phyloP scores from a whole-genome alignment of 2,329 filamentous ascomycete genomes.

The Aspergillus awamori region DNA sequence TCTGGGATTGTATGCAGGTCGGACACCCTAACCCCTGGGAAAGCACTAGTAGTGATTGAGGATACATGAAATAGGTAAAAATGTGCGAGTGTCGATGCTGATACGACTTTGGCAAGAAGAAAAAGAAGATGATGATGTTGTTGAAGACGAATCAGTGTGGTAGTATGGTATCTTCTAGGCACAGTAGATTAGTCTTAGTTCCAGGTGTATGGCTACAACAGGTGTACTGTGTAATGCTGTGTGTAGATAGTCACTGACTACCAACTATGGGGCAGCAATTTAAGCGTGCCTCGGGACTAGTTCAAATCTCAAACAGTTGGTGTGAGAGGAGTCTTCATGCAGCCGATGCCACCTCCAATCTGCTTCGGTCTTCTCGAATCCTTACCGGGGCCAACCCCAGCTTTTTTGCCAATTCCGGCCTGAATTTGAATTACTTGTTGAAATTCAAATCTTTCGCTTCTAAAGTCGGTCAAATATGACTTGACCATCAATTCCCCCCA shows the following conservation, averaged over 20 bases:
- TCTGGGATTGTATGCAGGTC: neutral
- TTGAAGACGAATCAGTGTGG: too few relatives aligned
- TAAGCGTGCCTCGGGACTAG: slow-evolving; percentile 12
- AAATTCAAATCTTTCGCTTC: neutral
- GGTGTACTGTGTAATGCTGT: neutral
- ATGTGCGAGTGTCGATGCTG: too few relatives aligned
- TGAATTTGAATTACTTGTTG: neutral
- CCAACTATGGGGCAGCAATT: too few relatives aligned
- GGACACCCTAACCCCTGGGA: neutral
- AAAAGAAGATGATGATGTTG: too few relatives aligned
- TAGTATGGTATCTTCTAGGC: too few relatives aligned
- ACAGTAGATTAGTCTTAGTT: too few relatives aligned
- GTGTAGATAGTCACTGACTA: neutral
- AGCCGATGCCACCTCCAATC: slow-evolving; percentile 14
- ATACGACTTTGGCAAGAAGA: too few relatives aligned
- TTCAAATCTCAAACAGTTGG: slow-evolving; percentile 22
- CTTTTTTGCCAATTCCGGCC: slow-evolving; percentile 7
- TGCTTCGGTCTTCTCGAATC: slow-evolving; percentile 12
- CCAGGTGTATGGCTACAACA: too few relatives aligned
- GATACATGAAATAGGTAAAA: too few relatives aligned
- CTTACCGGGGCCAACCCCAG: slow-evolving; percentile 16
- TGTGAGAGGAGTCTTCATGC: slow-evolving; percentile 19
- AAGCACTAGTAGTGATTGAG: too few relatives aligned
- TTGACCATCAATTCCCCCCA: too few relatives aligned
- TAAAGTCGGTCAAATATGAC: too few relatives aligned